Base-by-base conservation (phyloP, 768 basidiomycete species). In the Aureoboletus auriporus region DNA sequence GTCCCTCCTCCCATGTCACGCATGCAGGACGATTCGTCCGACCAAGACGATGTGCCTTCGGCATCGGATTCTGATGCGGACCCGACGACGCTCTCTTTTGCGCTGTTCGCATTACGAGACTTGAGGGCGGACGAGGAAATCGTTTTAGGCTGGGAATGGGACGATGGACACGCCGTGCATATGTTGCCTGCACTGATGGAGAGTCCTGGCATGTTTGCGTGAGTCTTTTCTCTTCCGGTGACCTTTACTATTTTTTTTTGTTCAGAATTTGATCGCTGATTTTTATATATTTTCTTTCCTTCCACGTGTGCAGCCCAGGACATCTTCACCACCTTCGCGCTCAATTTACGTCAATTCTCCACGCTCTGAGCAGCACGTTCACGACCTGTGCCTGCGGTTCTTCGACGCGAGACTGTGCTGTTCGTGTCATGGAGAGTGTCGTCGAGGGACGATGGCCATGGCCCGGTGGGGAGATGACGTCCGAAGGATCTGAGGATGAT, bases 61-160 rank as follows among this genome's bases (percentile, higher is more conserved):
- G 27, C 49, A 9, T 56, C 49, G 3, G 54, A 62, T 7, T 53
- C 54, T 2, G 64, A 61, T 42, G 54, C 66, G 5, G 66, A 63
- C 43, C 56, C 69, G 29, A 59, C 71, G 11, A 66, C 71, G 2
- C 67, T 93, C 1, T 70, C 75, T 0, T 94, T 96, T 61, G 92
- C 83, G 0, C 71, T 96, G 0, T 94, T 93, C 54, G 89, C 93
- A 2, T 67, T 84, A 14, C 69, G 81, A 10, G 86, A 89, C 52
- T 75, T 97, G 54, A 78, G 77, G 46, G 79, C 79, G 30, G 76
- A 86, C 41, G 92, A 93, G 54, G 94, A 97, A 69, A 79, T 97
- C 16, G 82, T 93, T 0, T 69, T 97, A 0, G 88, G 87, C 0
- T 97, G 94, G 93, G 93, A 96, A 63, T 98, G 94, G 94, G 93